Percentiles rank a stretch among this genome's conserved stretches.
phyloP scores from a whole-genome alignment of 1,284 basidiomycete species.

The Tilletia setariae region DNA sequence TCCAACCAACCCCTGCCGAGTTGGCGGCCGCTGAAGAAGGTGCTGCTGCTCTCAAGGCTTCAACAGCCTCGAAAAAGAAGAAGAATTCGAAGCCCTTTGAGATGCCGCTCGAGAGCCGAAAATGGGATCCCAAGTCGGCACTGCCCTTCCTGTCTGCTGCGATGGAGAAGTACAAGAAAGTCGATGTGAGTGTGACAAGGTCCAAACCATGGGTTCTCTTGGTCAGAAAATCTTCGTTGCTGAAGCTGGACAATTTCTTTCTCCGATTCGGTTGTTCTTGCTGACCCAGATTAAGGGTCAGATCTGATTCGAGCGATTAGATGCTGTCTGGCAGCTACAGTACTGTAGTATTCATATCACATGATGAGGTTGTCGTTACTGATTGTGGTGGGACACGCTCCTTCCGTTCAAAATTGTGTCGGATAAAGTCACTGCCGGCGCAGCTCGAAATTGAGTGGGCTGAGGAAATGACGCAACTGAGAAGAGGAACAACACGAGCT shows the following conservation, averaged over 20 bases:
- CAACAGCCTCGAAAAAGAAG: conserved; percentile 26
- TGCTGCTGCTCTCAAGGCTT: not conserved
- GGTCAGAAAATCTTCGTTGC: not conserved
- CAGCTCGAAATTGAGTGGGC: no score
- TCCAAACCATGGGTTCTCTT: no score
- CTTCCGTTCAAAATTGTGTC: no score
- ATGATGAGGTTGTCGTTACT: no score
- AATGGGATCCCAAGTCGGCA: conserved; percentile 60
- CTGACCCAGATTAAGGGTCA: conserved; percentile 36
- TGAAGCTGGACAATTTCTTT: not conserved
- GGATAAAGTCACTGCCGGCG: no score
- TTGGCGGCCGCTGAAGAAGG: conserved; percentile 21
- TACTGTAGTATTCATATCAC: no score
- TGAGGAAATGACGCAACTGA: no score
- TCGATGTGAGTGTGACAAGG: conserved; percentile 57
- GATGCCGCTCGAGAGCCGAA: conserved; percentile 31
- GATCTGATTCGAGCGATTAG: conserved; percentile 24
- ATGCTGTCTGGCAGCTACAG: no score
- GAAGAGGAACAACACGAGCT: no score
- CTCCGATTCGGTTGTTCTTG: not conserved
- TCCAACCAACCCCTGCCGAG: conserved; percentile 48
- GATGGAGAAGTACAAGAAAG: conserved; percentile 57
- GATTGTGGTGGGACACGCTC: no score
- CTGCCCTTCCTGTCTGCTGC: conserved; percentile 56
- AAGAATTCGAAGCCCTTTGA: conserved; percentile 35